A percentile compares a stretch with the other conserved stretches of the same genome.
Evolutionary conservation across 2,329 filamentous ascomycete genomes (phyloP).

Genomic region (Microcyclosporella mali): DNA sequence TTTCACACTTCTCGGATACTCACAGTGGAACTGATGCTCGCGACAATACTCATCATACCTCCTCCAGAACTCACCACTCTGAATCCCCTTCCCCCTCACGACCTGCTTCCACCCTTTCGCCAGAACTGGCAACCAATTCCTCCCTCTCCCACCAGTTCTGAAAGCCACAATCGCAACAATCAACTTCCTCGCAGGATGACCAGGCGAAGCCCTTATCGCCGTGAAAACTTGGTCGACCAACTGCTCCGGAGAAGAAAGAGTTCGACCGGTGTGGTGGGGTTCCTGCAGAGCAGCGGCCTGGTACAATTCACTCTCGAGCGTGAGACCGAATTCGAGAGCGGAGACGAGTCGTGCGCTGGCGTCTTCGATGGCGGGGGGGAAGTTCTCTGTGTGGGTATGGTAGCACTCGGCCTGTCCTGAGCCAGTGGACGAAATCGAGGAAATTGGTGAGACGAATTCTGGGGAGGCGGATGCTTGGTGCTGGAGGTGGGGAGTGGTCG

Average conservation of each 20-base stretch:
- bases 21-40: neutral
- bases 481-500: too few species aligned
- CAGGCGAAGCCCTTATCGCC: neutral
- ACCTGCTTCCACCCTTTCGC: too few species aligned
- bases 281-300: neutral
- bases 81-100: neutral
- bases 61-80: neutral
- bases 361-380: neutral
- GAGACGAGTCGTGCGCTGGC: neutral
- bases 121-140: too few species aligned
- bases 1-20: neutral
- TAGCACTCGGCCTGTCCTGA: neutral
- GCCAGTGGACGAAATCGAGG: neutral
- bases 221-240: neutral
- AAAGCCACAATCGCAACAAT: neutral
- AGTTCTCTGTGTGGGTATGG: neutral
- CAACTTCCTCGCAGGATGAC: slow-evolving; percentile 1
- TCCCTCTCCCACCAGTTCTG: neutral
- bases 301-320: neutral
- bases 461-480: neutral
- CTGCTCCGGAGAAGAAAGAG: neutral
- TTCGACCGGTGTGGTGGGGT: neutral
- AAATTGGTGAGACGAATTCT: neutral
- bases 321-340: neutral
- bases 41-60: neutral